phyloP scores from a whole-genome alignment of 2,329 filamentous ascomycete species.

The Neospermospora avenae region DNA sequence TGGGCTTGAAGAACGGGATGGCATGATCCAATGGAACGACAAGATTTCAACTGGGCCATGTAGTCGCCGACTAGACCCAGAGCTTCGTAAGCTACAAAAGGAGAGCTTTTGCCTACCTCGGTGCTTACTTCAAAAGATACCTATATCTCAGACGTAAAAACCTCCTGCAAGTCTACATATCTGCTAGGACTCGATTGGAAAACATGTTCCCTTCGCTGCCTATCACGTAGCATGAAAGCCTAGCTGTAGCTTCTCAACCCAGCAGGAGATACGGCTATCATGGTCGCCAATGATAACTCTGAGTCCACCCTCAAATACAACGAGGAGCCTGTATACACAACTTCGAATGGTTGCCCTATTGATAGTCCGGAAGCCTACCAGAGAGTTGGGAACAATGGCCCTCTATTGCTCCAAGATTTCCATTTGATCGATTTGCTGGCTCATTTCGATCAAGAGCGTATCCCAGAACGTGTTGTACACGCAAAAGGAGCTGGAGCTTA shows the following conservation, averaged over 20 bases:
- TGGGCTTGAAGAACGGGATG: too few species aligned
- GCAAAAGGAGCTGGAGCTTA: constrained; percentile 58
- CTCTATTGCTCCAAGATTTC: constrained; percentile 56
- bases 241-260: constrained; percentile 1
- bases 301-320: constrained; percentile 51
- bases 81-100: too few species aligned
- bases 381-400: constrained; percentile 43
- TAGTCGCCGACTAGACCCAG: too few species aligned
- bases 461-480: constrained; percentile 54
- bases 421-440: constrained; percentile 59
- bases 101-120: too few species aligned
- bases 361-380: constrained; percentile 57
- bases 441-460: constrained; percentile 60
- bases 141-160: too few species aligned
- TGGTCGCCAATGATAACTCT: constrained; percentile 43
- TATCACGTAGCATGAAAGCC: not conserved
- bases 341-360: constrained; percentile 41
- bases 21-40: too few species aligned
- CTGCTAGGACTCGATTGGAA: too few species aligned
- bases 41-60: too few species aligned
- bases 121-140: too few species aligned
- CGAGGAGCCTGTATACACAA: constrained; percentile 53
- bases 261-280: constrained; percentile 32
- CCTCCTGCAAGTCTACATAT: too few species aligned
- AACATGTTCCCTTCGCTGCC: too few species aligned